These are phyloP conservation scores for Hypoxylon intermedium DNA, from an alignment of 495 filamentous ascomycete genomes.

Conservation along the genomic window DNA sequence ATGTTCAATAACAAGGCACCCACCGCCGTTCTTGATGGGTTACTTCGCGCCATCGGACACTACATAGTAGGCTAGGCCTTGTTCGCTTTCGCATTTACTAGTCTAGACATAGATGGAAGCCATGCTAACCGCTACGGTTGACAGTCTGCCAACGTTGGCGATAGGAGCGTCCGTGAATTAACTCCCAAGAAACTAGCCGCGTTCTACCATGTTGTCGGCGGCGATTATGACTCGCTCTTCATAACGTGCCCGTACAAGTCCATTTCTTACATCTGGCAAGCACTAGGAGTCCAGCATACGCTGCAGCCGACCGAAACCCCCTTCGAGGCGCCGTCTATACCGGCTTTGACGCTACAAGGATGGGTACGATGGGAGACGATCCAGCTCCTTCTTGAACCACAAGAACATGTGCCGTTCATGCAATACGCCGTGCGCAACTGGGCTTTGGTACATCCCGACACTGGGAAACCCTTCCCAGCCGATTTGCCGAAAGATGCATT, in stretches of 20 bases:
- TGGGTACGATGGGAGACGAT: conserved; percentile 96
- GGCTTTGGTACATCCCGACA: conserved; percentile 74
- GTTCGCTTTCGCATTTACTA: conserved; percentile 9
- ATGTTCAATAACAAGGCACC: conserved; percentile 84
- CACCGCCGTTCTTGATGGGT: conserved; percentile 74
- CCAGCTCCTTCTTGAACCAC: conserved; percentile 84
- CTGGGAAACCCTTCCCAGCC: conserved; percentile 74
- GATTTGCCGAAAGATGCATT: conserved; percentile 78
- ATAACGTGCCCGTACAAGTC: conserved; percentile 73
- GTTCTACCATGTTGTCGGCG: conserved; percentile 88
- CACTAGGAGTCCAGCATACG: conserved; percentile 84
- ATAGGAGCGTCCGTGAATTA: conserved; percentile 68
- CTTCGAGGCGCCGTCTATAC: conserved; percentile 76
- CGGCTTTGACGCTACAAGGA: conserved; percentile 79
- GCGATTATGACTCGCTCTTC: conserved; percentile 89
- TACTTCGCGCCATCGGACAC: conserved; percentile 79
- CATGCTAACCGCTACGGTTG: conserved; percentile 7
- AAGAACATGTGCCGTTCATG: conserved; percentile 84
- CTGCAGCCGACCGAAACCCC: conserved; percentile 74
- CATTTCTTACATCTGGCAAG: conserved; percentile 91
- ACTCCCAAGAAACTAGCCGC: conserved; percentile 82
- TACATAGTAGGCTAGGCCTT: conserved; percentile 70
- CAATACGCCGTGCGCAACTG: conserved; percentile 81
- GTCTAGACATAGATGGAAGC: not conserved
- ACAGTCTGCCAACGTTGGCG: conserved; percentile 69